Base-by-base conservation (phyloP, 2,329 filamentous ascomycete species). In the Neophaeococcomyces aloes region DNA sequence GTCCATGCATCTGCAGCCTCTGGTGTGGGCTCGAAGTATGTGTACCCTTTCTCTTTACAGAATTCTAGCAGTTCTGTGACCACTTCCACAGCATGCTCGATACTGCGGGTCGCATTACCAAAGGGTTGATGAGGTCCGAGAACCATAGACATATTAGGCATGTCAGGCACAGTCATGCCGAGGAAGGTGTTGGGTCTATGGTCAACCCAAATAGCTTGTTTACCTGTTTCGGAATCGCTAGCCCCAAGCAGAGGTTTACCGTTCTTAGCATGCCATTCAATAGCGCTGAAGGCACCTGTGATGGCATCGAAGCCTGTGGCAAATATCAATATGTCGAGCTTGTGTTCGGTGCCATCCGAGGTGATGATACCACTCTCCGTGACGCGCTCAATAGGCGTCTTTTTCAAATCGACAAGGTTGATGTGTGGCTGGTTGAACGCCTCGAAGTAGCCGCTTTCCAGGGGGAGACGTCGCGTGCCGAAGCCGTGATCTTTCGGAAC, bases 61-160 rank as follows among this genome's bases (percentile, higher is more conserved):
- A 53, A 52, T 14, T 51, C 39, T 3, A 60, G 49, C 8, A 61
- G 48, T 3, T 57, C 52, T 5, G 65, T 62, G 21, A 72, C 67
- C 13, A 72, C 56, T 2, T 54, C 45, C 0, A 57, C 55, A 1
- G 56, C 48, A 6, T 69, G 65, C 40, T 59, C 59, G 33, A 62
- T 58, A 7, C 44, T 49, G n/a, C 48, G 44, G 7, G 50, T 42
- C 7, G 45, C 38, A 29, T 51, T 53, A 3, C 48, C 48, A 30
- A 62, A 67, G 0, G 70, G 66, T 0, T 63, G 71, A n/a, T 79
- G 75, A 1, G 68, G 61, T 0, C 75, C 74, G 49, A 77, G 77
- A 38, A 71, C 50, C 46, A 67, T 66, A 57, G 72, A 70, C 61
- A 72, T 62, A 37, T 74, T 74, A 0, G 69, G 67, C 46, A 67